These are phyloP conservation scores for Mycena polygramma DNA, from an alignment of 768 basidiomycete genomes.

Conservation along the genomic window DNA sequence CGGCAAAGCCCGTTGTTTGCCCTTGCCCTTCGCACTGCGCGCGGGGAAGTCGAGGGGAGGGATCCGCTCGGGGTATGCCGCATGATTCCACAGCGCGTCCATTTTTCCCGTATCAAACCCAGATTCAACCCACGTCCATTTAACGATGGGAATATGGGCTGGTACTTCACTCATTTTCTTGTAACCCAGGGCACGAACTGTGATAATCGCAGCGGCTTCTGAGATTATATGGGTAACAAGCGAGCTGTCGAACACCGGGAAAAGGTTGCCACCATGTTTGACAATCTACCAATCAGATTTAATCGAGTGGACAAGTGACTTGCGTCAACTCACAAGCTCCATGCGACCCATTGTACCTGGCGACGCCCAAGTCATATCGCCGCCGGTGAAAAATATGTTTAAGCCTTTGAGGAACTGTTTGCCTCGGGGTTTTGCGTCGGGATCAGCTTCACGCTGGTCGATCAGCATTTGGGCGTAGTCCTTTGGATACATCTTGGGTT, in stretches of 20 bases:
- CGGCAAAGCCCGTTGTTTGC: conserved; percentile 22
- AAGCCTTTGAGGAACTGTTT: conserved; percentile 62
- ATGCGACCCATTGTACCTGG: conserved; percentile 67
- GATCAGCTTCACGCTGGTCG: conserved; percentile 42
- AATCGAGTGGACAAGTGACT: conserved; percentile 8
- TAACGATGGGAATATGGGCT: conserved; percentile 72
- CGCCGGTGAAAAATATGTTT: conserved; percentile 70
- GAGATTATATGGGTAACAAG: conserved; percentile 79
- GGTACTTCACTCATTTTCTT: conserved; percentile 70
- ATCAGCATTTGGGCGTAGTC: conserved; percentile 68
- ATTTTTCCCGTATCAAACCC: conserved; percentile 42
- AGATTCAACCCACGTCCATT: conserved; percentile 70
- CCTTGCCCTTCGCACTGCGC: conserved; percentile 44
- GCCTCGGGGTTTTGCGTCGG: conserved; percentile 36
- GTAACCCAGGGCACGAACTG: conserved; percentile 58
- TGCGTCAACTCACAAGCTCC: conserved; percentile 66
- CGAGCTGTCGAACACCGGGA: conserved; percentile 67
- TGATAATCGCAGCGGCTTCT: conserved; percentile 42
- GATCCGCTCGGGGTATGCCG: conserved; percentile 63
- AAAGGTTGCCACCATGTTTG: conserved; percentile 71
- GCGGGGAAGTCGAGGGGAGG: conserved; percentile 23
- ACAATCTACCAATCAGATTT: conserved; percentile 62
- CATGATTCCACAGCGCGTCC: conserved; percentile 43
- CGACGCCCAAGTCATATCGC: conserved; percentile 67
- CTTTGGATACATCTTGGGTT: conserved; percentile 62